Conservation (phyloP, 2,329 filamentous ascomycete species). For the Calonectria hawksworthii region DNA sequence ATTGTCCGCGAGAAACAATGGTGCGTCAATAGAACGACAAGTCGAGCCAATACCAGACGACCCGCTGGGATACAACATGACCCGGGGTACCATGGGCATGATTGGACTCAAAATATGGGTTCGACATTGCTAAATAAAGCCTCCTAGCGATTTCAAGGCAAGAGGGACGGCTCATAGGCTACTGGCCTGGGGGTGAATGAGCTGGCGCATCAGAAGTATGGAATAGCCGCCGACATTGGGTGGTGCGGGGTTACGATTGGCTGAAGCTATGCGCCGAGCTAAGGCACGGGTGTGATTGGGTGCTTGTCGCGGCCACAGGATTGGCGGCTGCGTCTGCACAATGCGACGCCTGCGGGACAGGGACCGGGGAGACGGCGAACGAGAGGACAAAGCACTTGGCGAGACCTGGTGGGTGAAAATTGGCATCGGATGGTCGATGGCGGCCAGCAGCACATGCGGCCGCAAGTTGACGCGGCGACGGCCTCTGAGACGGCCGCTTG, state of each 20-base stretch:
- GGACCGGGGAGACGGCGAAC: slow-evolving; percentile 36
- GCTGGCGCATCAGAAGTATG: slow-evolving; percentile 48
- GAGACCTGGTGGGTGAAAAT: slow-evolving; percentile 3
- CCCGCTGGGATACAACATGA: slow-evolving; percentile 35
- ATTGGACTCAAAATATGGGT: slow-evolving; percentile 40
- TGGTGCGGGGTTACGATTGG: slow-evolving; percentile 46
- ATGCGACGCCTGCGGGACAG: slow-evolving; percentile 31
- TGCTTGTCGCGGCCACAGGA: slow-evolving; percentile 41
- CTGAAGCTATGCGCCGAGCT: slow-evolving; percentile 45
- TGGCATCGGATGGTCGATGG: slow-evolving; percentile 18
- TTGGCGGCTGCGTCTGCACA: slow-evolving; percentile 44
- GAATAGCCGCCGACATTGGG: slow-evolving; percentile 56
- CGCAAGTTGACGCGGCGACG: slow-evolving; percentile 23
- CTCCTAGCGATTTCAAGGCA: slow-evolving; percentile 29
- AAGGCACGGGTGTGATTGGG: slow-evolving; percentile 44
- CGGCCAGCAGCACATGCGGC: slow-evolving; percentile 13
- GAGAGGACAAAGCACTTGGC: slow-evolving; percentile 33
- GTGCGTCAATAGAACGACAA: slow-evolving; percentile 11
- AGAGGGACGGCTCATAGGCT: slow-evolving; percentile 42
- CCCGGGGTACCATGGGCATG: slow-evolving; percentile 37
- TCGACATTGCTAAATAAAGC: slow-evolving; percentile 48
- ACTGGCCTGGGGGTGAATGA: slow-evolving; percentile 38
- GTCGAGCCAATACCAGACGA: slow-evolving; percentile 21
- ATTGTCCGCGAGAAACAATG: slow-evolving; percentile 21
- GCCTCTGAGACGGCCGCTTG: slow-evolving; percentile 17